phyloP scores from a whole-genome alignment of 2,329 filamentous ascomycete genomes.

The Xylaria sp. region DNA sequence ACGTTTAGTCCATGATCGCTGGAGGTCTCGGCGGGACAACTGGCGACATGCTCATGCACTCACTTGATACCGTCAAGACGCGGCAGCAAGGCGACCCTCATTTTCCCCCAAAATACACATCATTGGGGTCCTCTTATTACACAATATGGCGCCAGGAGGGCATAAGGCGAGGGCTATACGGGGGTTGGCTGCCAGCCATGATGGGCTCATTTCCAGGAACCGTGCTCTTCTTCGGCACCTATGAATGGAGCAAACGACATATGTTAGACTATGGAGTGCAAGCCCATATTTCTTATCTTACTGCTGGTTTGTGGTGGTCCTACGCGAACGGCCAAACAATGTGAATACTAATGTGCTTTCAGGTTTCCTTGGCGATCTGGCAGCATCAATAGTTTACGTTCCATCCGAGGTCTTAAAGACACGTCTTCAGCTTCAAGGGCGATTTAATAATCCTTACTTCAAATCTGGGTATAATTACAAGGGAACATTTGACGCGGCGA shows the following conservation, averaged over 20 bases:
- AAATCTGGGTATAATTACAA: conserved; percentile 96
- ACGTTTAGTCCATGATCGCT: conserved; percentile 85
- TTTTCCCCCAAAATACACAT: conserved; percentile 91
- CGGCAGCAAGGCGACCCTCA: conserved; percentile 96
- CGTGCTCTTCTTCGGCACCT: conserved; percentile 93
- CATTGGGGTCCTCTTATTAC: conserved; percentile 88
- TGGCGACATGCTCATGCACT: conserved; percentile 98
- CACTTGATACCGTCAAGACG: conserved; percentile 97
- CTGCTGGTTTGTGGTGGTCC: conserved; percentile 70
- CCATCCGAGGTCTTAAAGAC: conserved; percentile 98
- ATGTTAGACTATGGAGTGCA: conserved; percentile 87
- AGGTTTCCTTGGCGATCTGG: conserved; percentile 94
- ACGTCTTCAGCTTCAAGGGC: conserved; percentile 92
- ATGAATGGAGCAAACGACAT: conserved; percentile 92
- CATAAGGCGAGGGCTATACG: conserved; percentile 84
- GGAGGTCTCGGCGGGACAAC: conserved; percentile 92
- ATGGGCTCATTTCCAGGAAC: conserved; percentile 94
- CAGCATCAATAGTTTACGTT: conserved; percentile 92
- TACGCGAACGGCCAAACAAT: conserved; percentile 1
- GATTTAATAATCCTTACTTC: conserved; percentile 95
- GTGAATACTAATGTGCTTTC: conserved; percentile 34
- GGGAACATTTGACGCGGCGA: conserved; percentile 82
- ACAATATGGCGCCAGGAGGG: conserved; percentile 96
- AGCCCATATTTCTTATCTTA: conserved; percentile 85
- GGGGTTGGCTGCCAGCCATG: conserved; percentile 91